phyloP scores from a whole-genome alignment of 495 filamentous ascomycete genomes.

The Filosporella fistucella region DNA sequence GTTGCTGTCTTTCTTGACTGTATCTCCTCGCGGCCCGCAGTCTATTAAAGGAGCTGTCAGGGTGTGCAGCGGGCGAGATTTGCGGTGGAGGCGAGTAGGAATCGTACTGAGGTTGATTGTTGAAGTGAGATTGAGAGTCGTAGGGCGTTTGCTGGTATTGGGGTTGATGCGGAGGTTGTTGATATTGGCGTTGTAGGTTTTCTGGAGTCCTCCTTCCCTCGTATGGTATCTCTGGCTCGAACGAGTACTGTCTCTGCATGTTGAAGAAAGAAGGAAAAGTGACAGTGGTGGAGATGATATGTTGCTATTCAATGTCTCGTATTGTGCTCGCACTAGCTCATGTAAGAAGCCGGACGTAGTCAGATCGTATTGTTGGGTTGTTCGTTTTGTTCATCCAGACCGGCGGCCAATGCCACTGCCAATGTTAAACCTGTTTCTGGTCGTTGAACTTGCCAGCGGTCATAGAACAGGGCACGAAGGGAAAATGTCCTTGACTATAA shows the following conservation, averaged over 20 bases:
- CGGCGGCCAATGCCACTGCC: too few species aligned
- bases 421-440: too few species aligned
- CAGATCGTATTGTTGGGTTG: too few species aligned
- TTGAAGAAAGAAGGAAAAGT: neutral
- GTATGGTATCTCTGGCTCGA: neutral
- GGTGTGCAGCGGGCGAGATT: slow-evolving; percentile 31
- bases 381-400: too few species aligned
- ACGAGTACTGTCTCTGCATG: slow-evolving; percentile 3
- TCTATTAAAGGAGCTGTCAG: slow-evolving; percentile 37
- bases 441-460: too few species aligned
- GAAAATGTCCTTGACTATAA: too few species aligned
- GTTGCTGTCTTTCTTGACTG: slow-evolving; percentile 22
- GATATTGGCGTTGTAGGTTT: neutral
- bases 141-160: slow-evolving; percentile 22
- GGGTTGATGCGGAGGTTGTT: slow-evolving; percentile 4
- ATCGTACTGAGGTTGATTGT: too few species aligned
- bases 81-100: slow-evolving; percentile 18
- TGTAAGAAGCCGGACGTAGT: too few species aligned
- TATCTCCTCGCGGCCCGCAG: slow-evolving; percentile 33
- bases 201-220: neutral
- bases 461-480: too few species aligned
- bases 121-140: too few species aligned
- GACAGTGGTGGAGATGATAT: neutral
- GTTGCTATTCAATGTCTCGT: too few species aligned
- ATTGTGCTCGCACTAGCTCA: too few species aligned